Evolutionary conservation across 2,329 filamentous ascomycete species (phyloP), one percentile per base, ranked within the genome.

Genomic region (Magnaporthiopsis poae): DNA sequence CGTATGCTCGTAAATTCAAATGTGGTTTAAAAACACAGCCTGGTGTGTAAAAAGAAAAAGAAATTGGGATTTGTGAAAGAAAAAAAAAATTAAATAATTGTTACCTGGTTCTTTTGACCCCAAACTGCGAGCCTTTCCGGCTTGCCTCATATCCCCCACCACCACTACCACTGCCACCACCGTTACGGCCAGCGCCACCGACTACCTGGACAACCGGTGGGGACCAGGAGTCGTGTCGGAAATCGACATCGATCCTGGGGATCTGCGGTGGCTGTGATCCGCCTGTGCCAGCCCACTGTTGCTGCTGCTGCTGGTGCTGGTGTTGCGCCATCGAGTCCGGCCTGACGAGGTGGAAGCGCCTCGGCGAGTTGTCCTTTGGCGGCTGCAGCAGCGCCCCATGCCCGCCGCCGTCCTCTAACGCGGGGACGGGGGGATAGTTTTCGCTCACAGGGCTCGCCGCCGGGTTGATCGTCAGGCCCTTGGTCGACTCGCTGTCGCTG

Each of bases 271-370:
- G 21, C 46, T 56, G 3, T 15, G 13, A 18, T 13, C 39, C 15
- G 13, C 1, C 39, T 2, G 39, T 18, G 39, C 39, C 13, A 12
- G 18, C 39, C 39, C 39, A 46, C 39, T 13, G 39, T 13, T 46
- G 39, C 39, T 46, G 39, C 39, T 46, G 39, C 39, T 18, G 39
- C 39, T 46, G 35, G 8, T 36, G 39, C 39, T 18, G 39, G 13
- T 18, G 36, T 15, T 39, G 46, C 46, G 21, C 46, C 21, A 21
- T 25, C 46, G 46, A n/a, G 46, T 11, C n/a, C 18, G 46, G 2
- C 46, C 46, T 9, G 46, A 21, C 9, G 46, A n/a, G 46, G 46
- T n/a, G n/a, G 46, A 31, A 31, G 31, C 86, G 8, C 4, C 35
- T 36, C 35, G 35, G 35, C 35, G 35, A 12, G 11, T 11, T 11